Evolutionary conservation across 202 grass and related monocot species (phyloP), one percentile per base, ranked within the genome.

Genomic region (Setaria italica): DNA sequence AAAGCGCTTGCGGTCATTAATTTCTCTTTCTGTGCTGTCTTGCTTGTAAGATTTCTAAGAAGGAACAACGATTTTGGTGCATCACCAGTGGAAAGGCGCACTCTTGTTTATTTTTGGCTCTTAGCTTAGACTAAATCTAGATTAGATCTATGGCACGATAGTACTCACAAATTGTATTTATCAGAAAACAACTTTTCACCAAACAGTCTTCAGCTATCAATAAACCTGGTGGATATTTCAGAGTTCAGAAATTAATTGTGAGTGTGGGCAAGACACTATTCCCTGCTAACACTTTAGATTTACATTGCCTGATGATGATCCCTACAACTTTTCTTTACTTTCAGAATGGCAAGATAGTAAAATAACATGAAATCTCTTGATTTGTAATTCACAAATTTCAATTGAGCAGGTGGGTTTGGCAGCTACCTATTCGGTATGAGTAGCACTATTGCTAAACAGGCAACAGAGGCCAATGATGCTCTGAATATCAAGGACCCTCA

Each of bases 321-420:
- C 4, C n/a, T 32, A 17, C n/a, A 43, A 10, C 2, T 53, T 56
- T 66, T 20, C 20, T 12, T 11, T 56, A 3, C 49, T 57, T n/a
- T 69, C 32, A 14, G 3, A 16, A 77, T 59, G 53, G 43, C 15
- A 12, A 2, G 4, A 55, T 55, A 35, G 9, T 30, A 25, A 46
- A 57, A 48, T 34, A 32, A 56, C 9, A 39, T 19, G 30, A 53
- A 19, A 71, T 33, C 20, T 43, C 56, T 60, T 60, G 21, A 34
- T 67, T 34, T 69, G 4, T 62, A 2, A 86, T 51, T 83, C 4
- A 37, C 11, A 29, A 41, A 25, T 60, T 74, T 58, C 10, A 49
- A 65, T 83, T 87, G 29, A 80, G 75, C 81, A 97, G 92, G 94
- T 72, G 92, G 94, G 20, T 94, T 94, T 82, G 94, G 94, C 51